Percentiles rank a stretch among this genome's conserved stretches.
phyloP scores from a whole-genome alignment of 495 filamentous ascomycete genomes.

The Schizothecium vesticola region DNA sequence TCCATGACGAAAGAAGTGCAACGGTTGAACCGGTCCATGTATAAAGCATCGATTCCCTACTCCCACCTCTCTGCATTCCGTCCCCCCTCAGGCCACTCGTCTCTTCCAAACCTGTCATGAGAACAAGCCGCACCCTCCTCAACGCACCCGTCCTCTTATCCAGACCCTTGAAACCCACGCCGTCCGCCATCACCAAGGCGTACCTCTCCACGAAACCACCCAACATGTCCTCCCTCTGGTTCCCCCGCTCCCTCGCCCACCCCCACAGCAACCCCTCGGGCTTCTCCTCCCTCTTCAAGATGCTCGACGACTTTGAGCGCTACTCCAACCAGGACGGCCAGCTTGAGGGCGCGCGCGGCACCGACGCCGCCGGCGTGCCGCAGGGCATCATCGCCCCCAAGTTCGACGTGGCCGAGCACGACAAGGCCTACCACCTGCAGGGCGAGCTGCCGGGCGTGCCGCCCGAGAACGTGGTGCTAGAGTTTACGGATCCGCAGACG shows the following conservation, averaged over 20 bases:
- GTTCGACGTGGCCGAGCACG: slow-evolving; percentile 76
- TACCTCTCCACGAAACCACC: background rate
- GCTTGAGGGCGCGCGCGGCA: background rate
- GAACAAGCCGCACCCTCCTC: background rate
- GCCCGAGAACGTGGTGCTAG: slow-evolving; percentile 72
- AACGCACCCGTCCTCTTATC: background rate
- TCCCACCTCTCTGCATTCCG: background rate
- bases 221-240: slow-evolving; percentile 27
- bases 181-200: background rate
- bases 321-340: slow-evolving; percentile 33
- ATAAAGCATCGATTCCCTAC: background rate
- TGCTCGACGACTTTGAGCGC: slow-evolving; percentile 72
- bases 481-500: slow-evolving; percentile 78
- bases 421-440: slow-evolving; percentile 68
- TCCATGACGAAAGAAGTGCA: background rate
- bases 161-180: background rate
- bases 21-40: background rate
- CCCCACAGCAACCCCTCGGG: slow-evolving; percentile 23
- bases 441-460: slow-evolving; percentile 85
- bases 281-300: slow-evolving; percentile 66
- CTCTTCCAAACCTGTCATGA: background rate
- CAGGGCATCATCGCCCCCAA: slow-evolving; percentile 26
- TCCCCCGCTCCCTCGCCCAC: slow-evolving; percentile 29
- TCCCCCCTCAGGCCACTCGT: background rate
- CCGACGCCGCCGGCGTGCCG: slow-evolving; percentile 1